Evolutionary conservation across 352 stramenopile species (phyloP).

Genomic region (Phytophthora pseudosyringae): DNA sequence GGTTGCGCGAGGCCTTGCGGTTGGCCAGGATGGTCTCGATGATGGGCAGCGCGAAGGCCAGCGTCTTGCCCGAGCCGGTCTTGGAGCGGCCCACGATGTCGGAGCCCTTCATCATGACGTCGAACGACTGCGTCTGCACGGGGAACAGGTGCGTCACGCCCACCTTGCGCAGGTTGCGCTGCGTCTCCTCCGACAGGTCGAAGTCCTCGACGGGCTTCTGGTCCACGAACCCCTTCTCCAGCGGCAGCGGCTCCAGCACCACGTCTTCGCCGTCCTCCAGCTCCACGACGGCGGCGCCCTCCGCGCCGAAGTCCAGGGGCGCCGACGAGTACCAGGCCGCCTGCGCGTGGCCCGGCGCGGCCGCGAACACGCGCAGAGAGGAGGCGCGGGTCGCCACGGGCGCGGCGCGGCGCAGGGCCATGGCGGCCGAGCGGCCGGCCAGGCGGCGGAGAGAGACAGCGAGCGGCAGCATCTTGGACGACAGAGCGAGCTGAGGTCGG

Average conservation of each 20-base stretch:
- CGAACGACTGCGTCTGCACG: constrained; percentile 84
- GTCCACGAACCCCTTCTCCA: constrained; percentile 59
- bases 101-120: constrained; percentile 76
- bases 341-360: constrained; percentile 14
- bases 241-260: constrained; percentile 49
- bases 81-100: constrained; percentile 89
- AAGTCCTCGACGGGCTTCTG: constrained; percentile 80
- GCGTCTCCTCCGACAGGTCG: constrained; percentile 58
- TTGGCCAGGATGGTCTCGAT: constrained; percentile 74
- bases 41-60: constrained; percentile 80
- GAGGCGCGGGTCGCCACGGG: constrained; percentile 16
- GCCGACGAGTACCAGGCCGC: constrained; percentile 34
- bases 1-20: constrained; percentile 51
- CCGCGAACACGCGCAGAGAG: constrained; percentile 20
- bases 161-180: constrained; percentile 59
- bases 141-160: constrained; percentile 88
- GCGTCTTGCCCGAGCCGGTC: constrained; percentile 84
- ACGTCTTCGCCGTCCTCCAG: constrained; percentile 49
- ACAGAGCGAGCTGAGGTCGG: constrained; percentile 7
- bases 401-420: constrained; percentile 18
- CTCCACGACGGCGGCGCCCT: constrained; percentile 20
- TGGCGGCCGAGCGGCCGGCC: constrained; percentile 29
- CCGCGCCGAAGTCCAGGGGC: constrained; percentile 17
- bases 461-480: constrained; percentile 39
- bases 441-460: constrained; percentile 40